Evolutionary conservation across 2,329 filamentous ascomycete species (phyloP).

Genomic region (Arthroderma sp.): DNA sequence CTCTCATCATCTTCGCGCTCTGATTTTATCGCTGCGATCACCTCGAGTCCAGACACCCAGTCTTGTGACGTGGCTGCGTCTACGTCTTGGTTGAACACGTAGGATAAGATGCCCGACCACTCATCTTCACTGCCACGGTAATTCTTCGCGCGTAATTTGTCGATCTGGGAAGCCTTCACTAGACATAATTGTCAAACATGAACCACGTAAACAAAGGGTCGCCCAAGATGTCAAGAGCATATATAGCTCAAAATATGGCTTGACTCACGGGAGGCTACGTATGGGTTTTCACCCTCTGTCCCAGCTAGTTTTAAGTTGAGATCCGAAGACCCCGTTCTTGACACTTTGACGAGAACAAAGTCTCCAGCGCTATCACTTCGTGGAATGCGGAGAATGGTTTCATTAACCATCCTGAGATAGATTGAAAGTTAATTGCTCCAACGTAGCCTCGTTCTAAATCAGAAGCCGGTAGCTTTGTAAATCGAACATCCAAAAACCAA

Average conservation of each 20-base stretch:
- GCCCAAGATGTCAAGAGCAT: not conserved
- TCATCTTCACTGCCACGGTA: constrained; percentile 32
- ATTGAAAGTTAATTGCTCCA: too few species aligned
- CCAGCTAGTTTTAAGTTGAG: constrained; percentile 44
- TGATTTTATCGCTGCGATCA: constrained; percentile 16
- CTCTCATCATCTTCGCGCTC: constrained; percentile 14
- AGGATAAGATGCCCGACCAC: constrained; percentile 25
- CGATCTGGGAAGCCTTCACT: constrained; percentile 28
- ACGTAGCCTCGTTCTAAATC: too few species aligned
- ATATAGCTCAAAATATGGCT: not conserved
- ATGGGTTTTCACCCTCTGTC: constrained; percentile 46
- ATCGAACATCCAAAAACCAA: too few species aligned
- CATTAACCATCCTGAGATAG: constrained; percentile 5
- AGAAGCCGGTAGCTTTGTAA: too few species aligned
- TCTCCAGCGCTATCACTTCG: constrained; percentile 30
- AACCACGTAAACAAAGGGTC: not conserved
- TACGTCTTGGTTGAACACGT: constrained; percentile 21
- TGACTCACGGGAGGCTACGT: constrained; percentile 32
- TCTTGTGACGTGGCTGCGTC: constrained; percentile 10
- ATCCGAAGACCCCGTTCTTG: constrained; percentile 20
- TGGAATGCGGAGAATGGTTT: constrained; percentile 37
- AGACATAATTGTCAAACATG: not conserved
- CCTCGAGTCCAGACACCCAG: constrained; percentile 19
- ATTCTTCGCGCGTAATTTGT: constrained; percentile 28
- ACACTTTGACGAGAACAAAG: constrained; percentile 40